Base-by-base conservation (phyloP, 2,329 filamentous ascomycete species). In the Botrytis aclada region DNA sequence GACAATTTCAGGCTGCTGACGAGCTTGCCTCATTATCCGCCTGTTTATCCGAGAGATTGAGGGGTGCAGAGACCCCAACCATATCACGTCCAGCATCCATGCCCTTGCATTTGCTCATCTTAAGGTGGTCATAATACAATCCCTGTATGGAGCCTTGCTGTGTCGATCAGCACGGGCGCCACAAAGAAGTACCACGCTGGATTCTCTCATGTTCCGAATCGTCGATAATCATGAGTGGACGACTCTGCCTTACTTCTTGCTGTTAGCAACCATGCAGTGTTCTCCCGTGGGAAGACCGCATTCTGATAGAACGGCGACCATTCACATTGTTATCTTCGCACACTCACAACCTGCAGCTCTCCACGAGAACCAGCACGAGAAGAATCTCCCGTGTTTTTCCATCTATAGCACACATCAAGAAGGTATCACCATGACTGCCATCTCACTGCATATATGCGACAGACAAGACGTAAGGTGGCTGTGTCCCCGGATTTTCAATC, bases 1-100 rank as follows among this genome's bases (percentile, higher is more conserved):
- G 45, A 58, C 29, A 60, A 61, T 69, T 61, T 67, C 70, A 72
- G 51, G 62, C 70, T 72, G 62, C 70, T 72, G 62, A 58, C 29
- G 70, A 69, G 51, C 62, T 72, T 69, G 22, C 69, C 70, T 67
- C 62, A 69, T 69, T 72, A 72, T 67, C 70, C 70, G 70, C 62
- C 70, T 67, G 62, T 67, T 72, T 73, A 73, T 65, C 72, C 72
- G 72, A 62, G 67, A 73, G 67, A 73, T 73, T 73, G 72, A 71
- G 72, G 72, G 72, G 72, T 71, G 72, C 60, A 47, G 60, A 63
- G 64, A 58, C 51, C 67, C 61, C 72, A 72, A 71, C 58, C 69
- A 71, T 22, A 71, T 64, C 69, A 71, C 69, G 32, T 64, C 62
- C 54, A 70, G 45, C 34, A 72, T 51, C 70, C 70, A 72, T 72